Base-by-base conservation (phyloP, 306 rosid genomes). In the Trichosanthes cucumerina region DNA sequence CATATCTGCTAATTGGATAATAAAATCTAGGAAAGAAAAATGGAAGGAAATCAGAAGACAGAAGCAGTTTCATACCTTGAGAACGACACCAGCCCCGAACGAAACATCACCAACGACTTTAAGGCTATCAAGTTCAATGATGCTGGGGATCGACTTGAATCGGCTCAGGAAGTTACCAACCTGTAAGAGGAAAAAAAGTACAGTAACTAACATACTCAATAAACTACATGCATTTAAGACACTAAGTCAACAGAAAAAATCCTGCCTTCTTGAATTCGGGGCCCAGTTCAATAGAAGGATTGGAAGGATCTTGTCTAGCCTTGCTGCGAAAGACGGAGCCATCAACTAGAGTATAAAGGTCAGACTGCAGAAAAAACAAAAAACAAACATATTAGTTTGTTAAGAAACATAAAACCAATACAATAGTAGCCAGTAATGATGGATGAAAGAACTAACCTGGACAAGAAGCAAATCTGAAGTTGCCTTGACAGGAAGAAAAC, bases 391-490 rank as follows among this genome's bases (percentile, higher is more conserved):
- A 33, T 52, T 2, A 33, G 78, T 33, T 74, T 86, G 23, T 57
- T 56, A 57, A 76, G 36, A 57, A 53, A 49, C 44, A 31, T 33
- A 16, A 73, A 46, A 31, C 43, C 26, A 28, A 6, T 57, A 6
- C 7, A 76, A 12, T 19, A 36, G 44, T 2, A 28, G 34, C 63
- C 44, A 26, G 33, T 47, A 8, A 78, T 33, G 41, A 26, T 78
- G 36, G 15, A 49, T 28, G 63, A 50, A 47, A 78, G 75, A 62
- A 52, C 54, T 60, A 72, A 91, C 98, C 97, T 95, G 95, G 83
- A 95, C 97, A 86, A 95, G 99, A 82, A 95, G 99, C 90, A 95
- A 92, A 86, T 95, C 99, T 3, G 99, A 95, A 84, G 99, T 85
- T 81, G 96, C 96, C 88, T 95, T 95, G 81, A 95, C 99, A 0